phyloP scores from a whole-genome alignment of 1,284 basidiomycete genomes.

The Moesziomyces antarcticus region DNA sequence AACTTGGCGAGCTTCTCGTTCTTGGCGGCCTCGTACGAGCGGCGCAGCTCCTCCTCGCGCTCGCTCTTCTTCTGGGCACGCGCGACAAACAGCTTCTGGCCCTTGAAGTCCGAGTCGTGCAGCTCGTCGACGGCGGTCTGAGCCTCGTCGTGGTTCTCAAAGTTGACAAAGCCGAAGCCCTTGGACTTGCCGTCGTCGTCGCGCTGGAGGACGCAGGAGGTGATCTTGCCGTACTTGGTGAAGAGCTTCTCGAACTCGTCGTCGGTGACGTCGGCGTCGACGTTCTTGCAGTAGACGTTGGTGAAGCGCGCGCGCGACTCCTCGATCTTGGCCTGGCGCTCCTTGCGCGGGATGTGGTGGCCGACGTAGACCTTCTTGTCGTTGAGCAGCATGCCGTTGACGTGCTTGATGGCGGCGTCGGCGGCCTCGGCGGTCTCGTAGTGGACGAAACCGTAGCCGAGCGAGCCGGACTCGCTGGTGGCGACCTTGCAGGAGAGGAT shows the following conservation, averaged over 20 bases:
- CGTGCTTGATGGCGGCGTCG: conserved; percentile 89
- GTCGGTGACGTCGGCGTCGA: conserved; percentile 84
- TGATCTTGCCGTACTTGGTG: conserved; percentile 82
- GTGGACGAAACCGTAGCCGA: conserved; percentile 92
- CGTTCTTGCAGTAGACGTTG: conserved; percentile 98
- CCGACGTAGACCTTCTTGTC: conserved; percentile 91
- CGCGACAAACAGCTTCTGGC: conserved; percentile 92
- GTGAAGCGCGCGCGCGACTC: conserved; percentile 97
- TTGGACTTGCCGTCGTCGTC: conserved; percentile 85
- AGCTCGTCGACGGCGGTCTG: conserved; percentile 88
- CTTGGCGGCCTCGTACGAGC: conserved; percentile 91
- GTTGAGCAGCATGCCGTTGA: conserved; percentile 99
- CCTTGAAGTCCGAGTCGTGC: conserved; percentile 86
- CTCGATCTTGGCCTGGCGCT: conserved; percentile 83
- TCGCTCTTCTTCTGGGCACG: conserved; percentile 99
- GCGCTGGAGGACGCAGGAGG: conserved; percentile 83
- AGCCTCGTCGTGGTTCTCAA: conserved; percentile 89
- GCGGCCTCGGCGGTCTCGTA: conserved; percentile 98
- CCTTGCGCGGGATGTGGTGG: conserved; percentile 96
- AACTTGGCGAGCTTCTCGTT: conserved; percentile 98
- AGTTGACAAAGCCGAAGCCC: conserved; percentile 99
- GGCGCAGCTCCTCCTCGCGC: conserved; percentile 95
- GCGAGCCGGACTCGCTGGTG: conserved; percentile 62
- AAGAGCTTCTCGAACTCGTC: conserved; percentile 91
- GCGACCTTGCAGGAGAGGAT: conserved; percentile 99